phyloP scores from a whole-genome alignment of 192 early-diverging fungal genomes.

The Coemansia reversa region DNA sequence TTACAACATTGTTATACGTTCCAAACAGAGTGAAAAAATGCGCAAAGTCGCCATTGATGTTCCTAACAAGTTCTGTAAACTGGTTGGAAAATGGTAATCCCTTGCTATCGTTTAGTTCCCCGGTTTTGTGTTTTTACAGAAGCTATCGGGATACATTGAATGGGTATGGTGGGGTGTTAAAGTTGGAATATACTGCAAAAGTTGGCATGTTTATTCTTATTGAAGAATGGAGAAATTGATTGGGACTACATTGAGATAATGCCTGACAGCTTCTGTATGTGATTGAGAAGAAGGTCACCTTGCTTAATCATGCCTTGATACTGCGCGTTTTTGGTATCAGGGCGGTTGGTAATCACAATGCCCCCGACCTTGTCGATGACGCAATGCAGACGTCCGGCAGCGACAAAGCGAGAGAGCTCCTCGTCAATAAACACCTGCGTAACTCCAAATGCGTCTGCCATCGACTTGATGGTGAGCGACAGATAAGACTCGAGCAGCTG shows the following conservation, averaged over 20 bases:
- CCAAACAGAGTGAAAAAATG: not conserved
- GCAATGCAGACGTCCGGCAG: slow-evolving; percentile 93
- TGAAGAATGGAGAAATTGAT: not conserved
- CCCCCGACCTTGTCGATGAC: slow-evolving; percentile 99
- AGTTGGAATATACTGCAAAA: not conserved
- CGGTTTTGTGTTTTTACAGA: not conserved
- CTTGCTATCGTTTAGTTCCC: not conserved
- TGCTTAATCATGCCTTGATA: slow-evolving; percentile 96
- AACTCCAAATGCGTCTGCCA: slow-evolving; percentile 97
- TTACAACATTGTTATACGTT: not conserved
- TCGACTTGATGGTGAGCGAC: slow-evolving; percentile 89
- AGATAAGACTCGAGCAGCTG: slow-evolving; percentile 95
- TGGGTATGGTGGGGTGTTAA: not conserved
- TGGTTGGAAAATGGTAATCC: not conserved
- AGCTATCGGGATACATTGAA: too few relatives aligned
- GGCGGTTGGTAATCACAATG: slow-evolving; percentile 95
- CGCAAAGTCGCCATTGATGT: not conserved
- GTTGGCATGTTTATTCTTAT: not conserved
- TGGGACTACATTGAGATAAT: slow-evolving; percentile 78
- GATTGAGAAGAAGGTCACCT: slow-evolving; percentile 91
- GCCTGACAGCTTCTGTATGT: slow-evolving; percentile 93
- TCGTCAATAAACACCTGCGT: slow-evolving; percentile 94
- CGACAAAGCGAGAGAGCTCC: slow-evolving; percentile 93
- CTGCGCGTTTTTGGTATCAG: slow-evolving; percentile 98
- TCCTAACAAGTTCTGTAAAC: not conserved